These are phyloP conservation scores for Didymella glomerata DNA, from an alignment of 2,329 filamentous ascomycete genomes.

Conservation along the genomic window DNA sequence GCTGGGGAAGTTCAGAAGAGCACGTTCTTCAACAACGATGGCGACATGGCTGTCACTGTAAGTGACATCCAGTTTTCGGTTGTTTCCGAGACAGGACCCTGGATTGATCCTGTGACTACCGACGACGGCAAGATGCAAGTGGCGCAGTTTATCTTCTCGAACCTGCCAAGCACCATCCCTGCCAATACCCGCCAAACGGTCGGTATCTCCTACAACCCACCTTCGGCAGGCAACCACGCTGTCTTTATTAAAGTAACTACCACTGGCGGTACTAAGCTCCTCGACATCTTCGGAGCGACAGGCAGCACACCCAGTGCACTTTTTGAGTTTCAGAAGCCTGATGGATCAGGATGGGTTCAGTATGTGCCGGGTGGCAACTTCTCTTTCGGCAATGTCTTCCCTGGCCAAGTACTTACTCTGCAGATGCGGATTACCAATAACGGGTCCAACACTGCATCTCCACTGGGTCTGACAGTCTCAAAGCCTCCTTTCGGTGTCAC, in stretches of 20 bases:
- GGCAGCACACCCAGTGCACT: slow-evolving; percentile 60
- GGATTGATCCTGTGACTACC: slow-evolving; percentile 49
- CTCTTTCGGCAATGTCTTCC: slow-evolving; percentile 64
- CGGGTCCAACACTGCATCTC: slow-evolving; percentile 38
- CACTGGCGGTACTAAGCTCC: slow-evolving; percentile 60
- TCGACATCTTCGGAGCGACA: slow-evolving; percentile 61
- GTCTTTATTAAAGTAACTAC: slow-evolving; percentile 60
- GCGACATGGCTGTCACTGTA: slow-evolving; percentile 58
- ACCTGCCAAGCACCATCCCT: slow-evolving; percentile 57
- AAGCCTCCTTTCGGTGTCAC: slow-evolving; percentile 66
- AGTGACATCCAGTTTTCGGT: slow-evolving; percentile 56
- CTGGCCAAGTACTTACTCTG: slow-evolving; percentile 60
- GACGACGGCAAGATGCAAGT: slow-evolving; percentile 48
- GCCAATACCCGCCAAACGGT: slow-evolving; percentile 54
- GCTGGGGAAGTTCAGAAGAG: slow-evolving; percentile 49
- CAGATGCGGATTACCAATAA: slow-evolving; percentile 65
- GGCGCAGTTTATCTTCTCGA: slow-evolving; percentile 60
- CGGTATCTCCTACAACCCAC: slow-evolving; percentile 59
- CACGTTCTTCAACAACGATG: slow-evolving; percentile 61
- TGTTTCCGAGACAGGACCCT: slow-evolving; percentile 58
- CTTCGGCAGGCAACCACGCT: slow-evolving; percentile 58
- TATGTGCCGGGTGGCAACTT: slow-evolving; percentile 58
- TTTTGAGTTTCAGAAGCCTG: slow-evolving; percentile 64
- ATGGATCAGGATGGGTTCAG: slow-evolving; percentile 59
- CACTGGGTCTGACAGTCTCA: slow-evolving; percentile 60